Base-by-base conservation (phyloP, 78 protist species). In the slime mould (Dictyostelium discoideum) region DNA sequence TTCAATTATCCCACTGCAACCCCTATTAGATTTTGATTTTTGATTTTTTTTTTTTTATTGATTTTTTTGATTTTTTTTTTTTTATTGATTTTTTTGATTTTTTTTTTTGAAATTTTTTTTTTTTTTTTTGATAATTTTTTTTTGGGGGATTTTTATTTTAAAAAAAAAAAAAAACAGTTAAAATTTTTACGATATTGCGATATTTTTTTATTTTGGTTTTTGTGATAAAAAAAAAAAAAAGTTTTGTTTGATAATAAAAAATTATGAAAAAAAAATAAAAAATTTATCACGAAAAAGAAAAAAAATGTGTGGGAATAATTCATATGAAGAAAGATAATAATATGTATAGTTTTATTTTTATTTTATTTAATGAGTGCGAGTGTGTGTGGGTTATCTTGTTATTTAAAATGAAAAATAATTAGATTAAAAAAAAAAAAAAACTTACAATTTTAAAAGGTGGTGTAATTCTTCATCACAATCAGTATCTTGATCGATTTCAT, bases 1-100 rank as follows among this genome's bases (percentile, higher is more conserved):
- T 80, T 80, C 72, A 14, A 82, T 24, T 2, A 44, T 50, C 2
- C 87, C 94, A 22, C n/a, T 20, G 40, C 94, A 89, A 63, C 94
- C 94, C 57, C 94, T 89, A 42, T 78, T 18, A 24, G 74, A 63
- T 63, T 22, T 60, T 60, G 46, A 42, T 63, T 65, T 65, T n/a
- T 20, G n/a, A n/a, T n/a, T n/a, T n/a, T n/a, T n/a, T n/a, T n/a
- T n/a, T n/a, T n/a, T n/a, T n/a, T n/a, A n/a, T 24, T 67, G n/a
- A n/a, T 67, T 67, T 24, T 67, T 67, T 8, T 24, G 18, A n/a
- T 9, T 9, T 67, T 67, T 67, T 65, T n/a, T n/a, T n/a, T n/a
- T n/a, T n/a, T n/a, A n/a, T 24, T 67, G n/a, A n/a, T 67, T 67
- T 24, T 67, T 67, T 8, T 24, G 18, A n/a, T 9, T 9, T 67